phyloP scores from a whole-genome alignment of 2,329 filamentous ascomycete species.

The Scopulariopsis brevicaulis region DNA sequence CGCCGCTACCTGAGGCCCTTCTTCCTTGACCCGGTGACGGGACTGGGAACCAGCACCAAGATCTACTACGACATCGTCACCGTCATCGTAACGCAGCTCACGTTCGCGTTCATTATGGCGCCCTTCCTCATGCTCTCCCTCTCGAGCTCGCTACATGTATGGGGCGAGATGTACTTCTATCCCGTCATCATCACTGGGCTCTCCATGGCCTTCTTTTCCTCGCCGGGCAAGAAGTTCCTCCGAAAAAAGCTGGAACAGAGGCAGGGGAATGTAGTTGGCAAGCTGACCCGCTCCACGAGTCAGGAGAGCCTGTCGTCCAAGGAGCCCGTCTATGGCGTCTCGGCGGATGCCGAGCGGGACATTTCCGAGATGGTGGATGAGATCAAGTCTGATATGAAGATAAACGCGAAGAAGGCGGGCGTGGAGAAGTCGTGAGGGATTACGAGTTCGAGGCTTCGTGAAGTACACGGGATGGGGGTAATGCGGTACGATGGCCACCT shows the following conservation, averaged over 20 bases:
- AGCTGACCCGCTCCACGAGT: slow-evolving; percentile 37
- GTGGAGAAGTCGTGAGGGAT: slow-evolving; percentile 25
- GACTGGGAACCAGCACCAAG: slow-evolving; percentile 58
- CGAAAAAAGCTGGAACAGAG: slow-evolving; percentile 48
- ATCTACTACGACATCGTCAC: slow-evolving; percentile 76
- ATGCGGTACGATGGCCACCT: background rate
- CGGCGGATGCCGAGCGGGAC: slow-evolving; percentile 63
- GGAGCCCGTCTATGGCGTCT: slow-evolving; percentile 64
- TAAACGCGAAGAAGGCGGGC: slow-evolving; percentile 63
- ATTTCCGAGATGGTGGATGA: slow-evolving; percentile 70
- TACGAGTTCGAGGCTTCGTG: background rate
- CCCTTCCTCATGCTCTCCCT: slow-evolving; percentile 81
- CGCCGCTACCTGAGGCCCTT: slow-evolving; percentile 85
- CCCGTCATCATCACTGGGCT: slow-evolving; percentile 54
- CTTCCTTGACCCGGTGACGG: slow-evolving; percentile 72
- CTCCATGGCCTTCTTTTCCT: slow-evolving; percentile 66
- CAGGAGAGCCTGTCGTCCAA: slow-evolving; percentile 42
- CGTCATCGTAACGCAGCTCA: slow-evolving; percentile 66
- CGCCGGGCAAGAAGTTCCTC: slow-evolving; percentile 57
- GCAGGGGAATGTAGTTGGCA: slow-evolving; percentile 30
- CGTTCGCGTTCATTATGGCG: slow-evolving; percentile 69
- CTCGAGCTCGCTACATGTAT: slow-evolving; percentile 58
- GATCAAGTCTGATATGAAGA: slow-evolving; percentile 61
- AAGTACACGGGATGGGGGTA: background rate
- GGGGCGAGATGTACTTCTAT: slow-evolving; percentile 86